A percentile compares a stretch with the other conserved stretches of the same genome.
Evolutionary conservation across 495 filamentous ascomycete genomes (phyloP).

Genomic region (Hypomontagnella submonticulosa): DNA sequence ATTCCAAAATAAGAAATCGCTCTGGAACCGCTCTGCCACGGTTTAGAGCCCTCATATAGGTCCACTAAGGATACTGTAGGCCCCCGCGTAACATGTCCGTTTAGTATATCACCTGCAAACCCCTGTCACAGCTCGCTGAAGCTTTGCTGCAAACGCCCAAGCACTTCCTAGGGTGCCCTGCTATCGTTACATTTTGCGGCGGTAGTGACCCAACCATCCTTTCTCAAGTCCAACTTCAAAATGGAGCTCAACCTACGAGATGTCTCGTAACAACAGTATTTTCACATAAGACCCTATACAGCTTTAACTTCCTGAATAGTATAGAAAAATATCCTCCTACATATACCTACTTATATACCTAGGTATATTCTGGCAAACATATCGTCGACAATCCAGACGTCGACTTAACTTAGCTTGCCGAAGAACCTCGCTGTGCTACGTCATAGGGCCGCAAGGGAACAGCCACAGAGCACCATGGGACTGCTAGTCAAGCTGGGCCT

Average conservation of each 20-base stretch:
- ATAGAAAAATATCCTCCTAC: too few relatives aligned
- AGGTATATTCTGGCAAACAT: too few relatives aligned
- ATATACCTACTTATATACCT: too few relatives aligned
- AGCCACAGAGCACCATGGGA: conserved; percentile 43
- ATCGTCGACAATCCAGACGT: too few relatives aligned
- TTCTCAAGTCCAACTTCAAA: conserved; percentile 27
- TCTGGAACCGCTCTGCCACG: too few relatives aligned
- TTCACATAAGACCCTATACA: neutral
- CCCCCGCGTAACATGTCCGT: conserved; percentile 22
- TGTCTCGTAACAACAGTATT: neutral
- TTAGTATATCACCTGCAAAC: conserved; percentile 21
- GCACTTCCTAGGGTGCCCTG: conserved; percentile 16
- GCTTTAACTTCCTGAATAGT: neutral
- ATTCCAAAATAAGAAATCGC: too few relatives aligned
- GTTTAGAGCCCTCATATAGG: too few relatives aligned
- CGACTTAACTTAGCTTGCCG: neutral
- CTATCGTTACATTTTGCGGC: conserved; percentile 37
- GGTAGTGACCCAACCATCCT: conserved; percentile 11
- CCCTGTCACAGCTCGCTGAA: conserved; percentile 8
- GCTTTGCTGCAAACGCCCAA: neutral
- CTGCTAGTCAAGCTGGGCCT: conserved; percentile 51
- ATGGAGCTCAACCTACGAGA: conserved; percentile 9
- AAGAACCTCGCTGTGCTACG: conserved; percentile 13
- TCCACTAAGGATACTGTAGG: too few relatives aligned
- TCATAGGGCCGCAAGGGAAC: conserved; percentile 25